Conservation (phyloP, 176 grass and related monocot genomes). For the Aegilops longissima region DNA sequence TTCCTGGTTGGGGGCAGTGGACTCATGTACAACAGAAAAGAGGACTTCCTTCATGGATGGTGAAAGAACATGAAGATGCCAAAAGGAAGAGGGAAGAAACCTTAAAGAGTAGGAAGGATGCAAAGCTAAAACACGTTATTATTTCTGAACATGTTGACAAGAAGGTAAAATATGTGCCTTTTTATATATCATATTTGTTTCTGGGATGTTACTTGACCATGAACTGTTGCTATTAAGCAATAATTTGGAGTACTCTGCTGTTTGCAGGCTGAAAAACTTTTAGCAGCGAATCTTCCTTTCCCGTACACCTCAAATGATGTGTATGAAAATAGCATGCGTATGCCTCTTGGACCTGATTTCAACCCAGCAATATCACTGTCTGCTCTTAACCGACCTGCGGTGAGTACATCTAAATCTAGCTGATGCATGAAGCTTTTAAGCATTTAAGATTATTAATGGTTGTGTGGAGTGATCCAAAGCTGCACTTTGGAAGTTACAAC, state of each 20-base stretch:
- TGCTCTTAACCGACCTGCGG: slow-evolving; percentile 82
- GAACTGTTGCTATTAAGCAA: slow-evolving; percentile 13
- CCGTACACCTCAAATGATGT: slow-evolving; percentile 81
- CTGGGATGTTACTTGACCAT: slow-evolving; percentile 8
- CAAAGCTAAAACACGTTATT: slow-evolving; percentile 78
- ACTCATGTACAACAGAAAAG: slow-evolving; percentile 81
- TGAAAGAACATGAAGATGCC: slow-evolving; percentile 80
- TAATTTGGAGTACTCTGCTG: slow-evolving; percentile 17
- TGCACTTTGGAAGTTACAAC: neutral
- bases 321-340: slow-evolving; percentile 85
- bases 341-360: slow-evolving; percentile 96
- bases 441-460: neutral
- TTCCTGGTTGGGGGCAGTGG: slow-evolving; percentile 98
- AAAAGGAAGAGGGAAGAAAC: slow-evolving; percentile 87
- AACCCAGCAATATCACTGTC: slow-evolving; percentile 69
- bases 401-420: slow-evolving; percentile 40
- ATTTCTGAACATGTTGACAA: slow-evolving; percentile 91
- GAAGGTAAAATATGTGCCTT: slow-evolving; percentile 54
- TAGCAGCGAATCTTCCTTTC: slow-evolving; percentile 63
- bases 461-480: neutral
- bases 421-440: neutral
- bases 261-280: slow-evolving; percentile 74
- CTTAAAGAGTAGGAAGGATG: slow-evolving; percentile 91
- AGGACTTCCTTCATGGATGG: slow-evolving; percentile 91
- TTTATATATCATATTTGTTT: neutral